phyloP scores from a whole-genome alignment of 176 grass and related monocot species.

The Calamus simplicifolius region DNA sequence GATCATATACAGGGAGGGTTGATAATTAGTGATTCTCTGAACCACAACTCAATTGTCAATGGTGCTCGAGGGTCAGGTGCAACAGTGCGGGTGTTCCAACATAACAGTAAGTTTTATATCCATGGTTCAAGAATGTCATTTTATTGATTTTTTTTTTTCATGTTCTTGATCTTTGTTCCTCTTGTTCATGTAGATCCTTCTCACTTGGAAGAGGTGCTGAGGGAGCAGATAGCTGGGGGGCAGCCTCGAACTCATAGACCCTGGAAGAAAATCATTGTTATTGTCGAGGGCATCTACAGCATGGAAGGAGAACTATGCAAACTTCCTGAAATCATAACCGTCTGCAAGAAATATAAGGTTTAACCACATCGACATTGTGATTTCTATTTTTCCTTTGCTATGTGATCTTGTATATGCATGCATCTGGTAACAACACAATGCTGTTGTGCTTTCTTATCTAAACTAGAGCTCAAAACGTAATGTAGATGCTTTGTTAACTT shows the following conservation, averaged over 20 bases:
- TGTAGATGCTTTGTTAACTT: too few relatives aligned
- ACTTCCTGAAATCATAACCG: constrained; percentile 74
- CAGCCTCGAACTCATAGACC: constrained; percentile 65
- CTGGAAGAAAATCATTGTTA: constrained; percentile 93
- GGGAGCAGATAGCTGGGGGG: constrained; percentile 72
- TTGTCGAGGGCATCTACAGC: constrained; percentile 85
- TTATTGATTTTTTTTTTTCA: not conserved
- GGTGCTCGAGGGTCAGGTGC: constrained; percentile 67
- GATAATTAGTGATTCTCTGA: constrained; percentile 75
- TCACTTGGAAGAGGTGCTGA: constrained; percentile 75
- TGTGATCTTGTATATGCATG: not conserved
- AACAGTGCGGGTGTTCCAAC: constrained; percentile 69
- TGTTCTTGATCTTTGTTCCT: not conserved
- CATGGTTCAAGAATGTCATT: not conserved
- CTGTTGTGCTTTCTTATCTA: too few relatives aligned
- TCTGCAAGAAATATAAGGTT: constrained; percentile 95
- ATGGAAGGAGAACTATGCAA: constrained; percentile 92
- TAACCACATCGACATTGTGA: not conserved
- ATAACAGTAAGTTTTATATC: constrained; percentile 53
- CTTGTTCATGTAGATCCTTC: constrained; percentile 38
- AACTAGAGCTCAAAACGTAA: too few relatives aligned
- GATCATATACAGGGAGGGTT: constrained; percentile 47
- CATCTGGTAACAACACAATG: not conserved
- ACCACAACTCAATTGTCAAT: constrained; percentile 89
- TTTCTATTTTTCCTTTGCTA: constrained; percentile 16